Evolutionary conservation across 257 asterid species (phyloP).

Genomic region (Fraxinus cuspidata): DNA sequence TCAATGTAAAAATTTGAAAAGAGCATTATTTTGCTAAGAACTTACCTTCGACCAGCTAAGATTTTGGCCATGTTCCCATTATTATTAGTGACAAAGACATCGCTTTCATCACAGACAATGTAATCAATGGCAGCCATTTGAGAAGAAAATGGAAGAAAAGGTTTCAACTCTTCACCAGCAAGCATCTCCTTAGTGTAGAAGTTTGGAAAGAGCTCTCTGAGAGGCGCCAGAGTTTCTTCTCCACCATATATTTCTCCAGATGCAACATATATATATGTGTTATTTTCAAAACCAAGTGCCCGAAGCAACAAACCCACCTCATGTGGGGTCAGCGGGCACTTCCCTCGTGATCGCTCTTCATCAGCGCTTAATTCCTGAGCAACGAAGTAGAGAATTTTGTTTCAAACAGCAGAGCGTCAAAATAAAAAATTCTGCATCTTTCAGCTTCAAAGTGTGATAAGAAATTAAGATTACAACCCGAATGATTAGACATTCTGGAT

Average conservation of each 20-base stretch:
- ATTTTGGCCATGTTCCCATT: constrained; percentile 34
- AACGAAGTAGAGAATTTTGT: neutral
- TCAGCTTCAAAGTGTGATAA: neutral
- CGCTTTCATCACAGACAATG: constrained; percentile 28
- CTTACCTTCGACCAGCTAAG: constrained; percentile 29
- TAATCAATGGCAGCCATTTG: constrained; percentile 27
- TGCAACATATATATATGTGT: constrained; percentile 23
- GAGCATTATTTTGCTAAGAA: neutral
- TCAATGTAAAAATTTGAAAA: neutral
- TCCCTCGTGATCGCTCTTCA: constrained; percentile 28
- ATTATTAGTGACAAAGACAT: constrained; percentile 29
- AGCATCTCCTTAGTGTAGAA: constrained; percentile 29
- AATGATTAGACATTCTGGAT: neutral
- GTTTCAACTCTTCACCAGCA: constrained; percentile 23
- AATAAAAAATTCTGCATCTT: neutral
- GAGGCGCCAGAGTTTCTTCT: constrained; percentile 27
- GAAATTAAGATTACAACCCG: neutral
- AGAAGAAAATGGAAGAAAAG: constrained; percentile 27
- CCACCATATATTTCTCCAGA: constrained; percentile 33
- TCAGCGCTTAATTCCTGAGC: constrained; percentile 24
- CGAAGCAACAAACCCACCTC: constrained; percentile 29
- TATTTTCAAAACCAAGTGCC: constrained; percentile 26
- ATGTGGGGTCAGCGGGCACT: constrained; percentile 29
- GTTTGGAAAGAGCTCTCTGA: constrained; percentile 26
- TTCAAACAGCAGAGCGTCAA: neutral